Conservation (phyloP, 805 yeast species). For the Saccharomycopsis fodiens region DNA sequence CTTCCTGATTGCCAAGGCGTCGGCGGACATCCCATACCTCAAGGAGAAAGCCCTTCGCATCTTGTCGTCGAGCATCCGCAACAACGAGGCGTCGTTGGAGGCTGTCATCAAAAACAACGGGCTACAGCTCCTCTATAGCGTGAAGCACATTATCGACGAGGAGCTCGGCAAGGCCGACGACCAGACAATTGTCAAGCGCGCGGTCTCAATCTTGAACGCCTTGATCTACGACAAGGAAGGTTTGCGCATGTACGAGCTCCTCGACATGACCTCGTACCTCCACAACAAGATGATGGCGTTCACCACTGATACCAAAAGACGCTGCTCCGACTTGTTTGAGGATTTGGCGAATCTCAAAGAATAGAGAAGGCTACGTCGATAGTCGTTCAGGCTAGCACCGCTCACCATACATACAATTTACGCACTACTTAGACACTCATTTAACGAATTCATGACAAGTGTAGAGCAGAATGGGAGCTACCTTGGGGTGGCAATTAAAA, state of each 20-base stretch:
- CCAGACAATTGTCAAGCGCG: constrained; percentile 17
- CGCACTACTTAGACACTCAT: too few species aligned
- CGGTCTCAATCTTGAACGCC: constrained; percentile 15
- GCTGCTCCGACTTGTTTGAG: constrained; percentile 15
- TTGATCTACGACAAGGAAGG: constrained; percentile 15
- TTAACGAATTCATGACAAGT: too few species aligned
- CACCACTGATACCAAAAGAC: constrained; percentile 14
- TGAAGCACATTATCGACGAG: constrained; percentile 9
- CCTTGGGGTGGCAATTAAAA: too few species aligned
- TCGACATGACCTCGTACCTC: constrained; percentile 8
- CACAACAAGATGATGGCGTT: constrained; percentile 8
- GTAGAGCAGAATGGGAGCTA: too few species aligned
- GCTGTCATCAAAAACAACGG: constrained; percentile 8
- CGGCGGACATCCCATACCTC: background rate
- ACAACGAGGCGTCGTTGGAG: constrained; percentile 13
- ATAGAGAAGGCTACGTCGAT: too few species aligned
- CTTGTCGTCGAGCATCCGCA: constrained; percentile 17
- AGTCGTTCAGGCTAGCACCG: too few species aligned
- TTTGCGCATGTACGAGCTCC: constrained; percentile 7
- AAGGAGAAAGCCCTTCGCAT: constrained; percentile 18
- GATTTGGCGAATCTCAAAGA: constrained; percentile 10
- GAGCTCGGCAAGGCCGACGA: constrained; percentile 3
- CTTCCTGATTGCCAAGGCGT: constrained; percentile 9
- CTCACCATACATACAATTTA: too few species aligned
- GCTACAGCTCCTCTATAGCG: background rate